phyloP scores from a whole-genome alignment of 2,329 filamentous ascomycete genomes.

The Monosporascus sp. region DNA sequence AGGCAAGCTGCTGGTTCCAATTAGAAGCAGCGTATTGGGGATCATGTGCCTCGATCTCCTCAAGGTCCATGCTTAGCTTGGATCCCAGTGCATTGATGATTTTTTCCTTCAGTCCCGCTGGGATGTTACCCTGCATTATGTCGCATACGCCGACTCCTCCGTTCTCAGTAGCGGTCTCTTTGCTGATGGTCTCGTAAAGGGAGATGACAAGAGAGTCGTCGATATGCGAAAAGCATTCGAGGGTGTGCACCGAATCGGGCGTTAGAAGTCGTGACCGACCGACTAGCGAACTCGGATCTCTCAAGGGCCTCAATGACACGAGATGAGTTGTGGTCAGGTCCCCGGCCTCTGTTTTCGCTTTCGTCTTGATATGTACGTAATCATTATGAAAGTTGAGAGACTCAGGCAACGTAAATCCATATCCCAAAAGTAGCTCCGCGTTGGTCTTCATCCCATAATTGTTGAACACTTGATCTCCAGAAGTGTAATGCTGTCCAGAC shows the following conservation, averaged over 20 bases:
- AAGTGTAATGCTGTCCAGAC: slow-evolving; percentile 36
- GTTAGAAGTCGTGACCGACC: slow-evolving; percentile 35
- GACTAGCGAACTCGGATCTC: slow-evolving; percentile 42
- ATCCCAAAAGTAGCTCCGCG: slow-evolving; percentile 61
- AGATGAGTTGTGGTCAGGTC: slow-evolving; percentile 31
- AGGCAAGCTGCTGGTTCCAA: slow-evolving; percentile 42
- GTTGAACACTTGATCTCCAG: slow-evolving; percentile 48
- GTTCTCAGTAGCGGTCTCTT: slow-evolving; percentile 4
- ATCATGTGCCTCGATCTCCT: slow-evolving; percentile 41
- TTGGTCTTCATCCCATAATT: slow-evolving; percentile 74
- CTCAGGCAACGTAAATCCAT: slow-evolving; percentile 55
- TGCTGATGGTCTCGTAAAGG: slow-evolving; percentile 34
- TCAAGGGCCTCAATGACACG: slow-evolving; percentile 47
- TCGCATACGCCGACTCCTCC: slow-evolving; percentile 26
- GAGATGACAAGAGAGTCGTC: slow-evolving; percentile 51
- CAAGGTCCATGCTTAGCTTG: slow-evolving; percentile 37
- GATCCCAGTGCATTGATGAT: slow-evolving; percentile 30
- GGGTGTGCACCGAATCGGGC: slow-evolving; percentile 26
- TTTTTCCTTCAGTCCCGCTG: slow-evolving; percentile 33
- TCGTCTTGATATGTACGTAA: slow-evolving; percentile 53
- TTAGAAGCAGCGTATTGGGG: slow-evolving; percentile 33
- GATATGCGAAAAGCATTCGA: slow-evolving; percentile 43
- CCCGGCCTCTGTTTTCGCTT: slow-evolving; percentile 23
- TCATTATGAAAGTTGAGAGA: slow-evolving; percentile 50
- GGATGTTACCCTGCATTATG: slow-evolving; percentile 40